Evolutionary conservation across 2,329 filamentous ascomycete genomes (phyloP).

Genomic region (Macrophomina tecta): DNA sequence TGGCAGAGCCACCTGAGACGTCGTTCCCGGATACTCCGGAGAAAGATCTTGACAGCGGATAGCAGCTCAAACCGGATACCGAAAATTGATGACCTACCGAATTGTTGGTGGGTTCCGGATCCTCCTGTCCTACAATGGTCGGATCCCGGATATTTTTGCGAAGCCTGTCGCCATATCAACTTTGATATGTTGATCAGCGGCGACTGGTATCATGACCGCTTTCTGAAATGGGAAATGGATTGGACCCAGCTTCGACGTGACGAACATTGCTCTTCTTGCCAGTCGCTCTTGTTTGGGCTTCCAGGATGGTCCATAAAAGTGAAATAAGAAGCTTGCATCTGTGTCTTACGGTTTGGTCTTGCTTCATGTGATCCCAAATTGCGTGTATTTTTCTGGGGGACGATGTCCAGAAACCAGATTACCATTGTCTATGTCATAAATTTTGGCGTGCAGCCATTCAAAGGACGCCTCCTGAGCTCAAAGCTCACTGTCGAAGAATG

Average conservation of each 20-base stretch:
- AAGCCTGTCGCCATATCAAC: background rate
- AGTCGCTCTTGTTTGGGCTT: background rate
- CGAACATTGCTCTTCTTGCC: background rate
- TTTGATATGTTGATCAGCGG: background rate
- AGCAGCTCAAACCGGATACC: too few relatives aligned
- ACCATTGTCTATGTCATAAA: too few relatives aligned
- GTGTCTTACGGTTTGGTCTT: too few relatives aligned
- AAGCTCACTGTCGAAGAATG: background rate
- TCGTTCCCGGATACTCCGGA: too few relatives aligned
- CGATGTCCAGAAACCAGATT: too few relatives aligned
- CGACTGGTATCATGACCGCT: background rate
- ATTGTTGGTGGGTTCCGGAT: background rate
- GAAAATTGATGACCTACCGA: too few relatives aligned
- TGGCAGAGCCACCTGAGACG: too few relatives aligned
- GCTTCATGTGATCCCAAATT: too few relatives aligned
- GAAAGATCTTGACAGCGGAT: too few relatives aligned
- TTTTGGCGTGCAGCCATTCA: background rate
- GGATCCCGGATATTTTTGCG: background rate
- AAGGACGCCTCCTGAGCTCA: background rate
- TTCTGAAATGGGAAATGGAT: background rate
- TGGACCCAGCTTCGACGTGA: background rate
- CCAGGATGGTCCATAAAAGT: too few relatives aligned
- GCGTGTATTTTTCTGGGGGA: too few relatives aligned
- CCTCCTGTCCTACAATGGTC: background rate
- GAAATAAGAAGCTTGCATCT: too few relatives aligned